Evolutionary conservation across 768 basidiomycete species (phyloP).

Genomic region (Tulasnella calospora): DNA sequence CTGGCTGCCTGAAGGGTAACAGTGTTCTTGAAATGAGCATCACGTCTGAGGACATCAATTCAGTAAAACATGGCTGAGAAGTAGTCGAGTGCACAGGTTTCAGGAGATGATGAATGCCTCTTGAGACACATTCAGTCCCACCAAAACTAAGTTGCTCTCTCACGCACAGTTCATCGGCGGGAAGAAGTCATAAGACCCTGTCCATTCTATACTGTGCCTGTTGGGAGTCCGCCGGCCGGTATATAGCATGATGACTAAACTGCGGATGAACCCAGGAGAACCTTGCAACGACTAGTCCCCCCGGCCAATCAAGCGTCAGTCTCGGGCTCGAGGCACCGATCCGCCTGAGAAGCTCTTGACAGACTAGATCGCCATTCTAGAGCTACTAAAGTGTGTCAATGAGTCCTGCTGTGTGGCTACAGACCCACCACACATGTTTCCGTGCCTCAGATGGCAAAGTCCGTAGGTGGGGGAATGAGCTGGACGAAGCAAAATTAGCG

Average conservation of each 20-base stretch:
- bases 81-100: not conserved
- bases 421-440: not conserved
- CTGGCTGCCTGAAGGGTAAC: not conserved
- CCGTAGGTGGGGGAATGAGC: not conserved
- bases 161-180: not conserved
- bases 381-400: not conserved
- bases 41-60: not conserved
- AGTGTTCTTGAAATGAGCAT: too few relatives aligned
- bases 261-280: slow-evolving; percentile 2
- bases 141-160: not conserved
- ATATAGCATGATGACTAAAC: not conserved
- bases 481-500: not conserved
- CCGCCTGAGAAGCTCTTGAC: not conserved
- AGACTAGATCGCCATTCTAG: not conserved
- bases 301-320: not conserved
- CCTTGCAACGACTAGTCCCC: not conserved
- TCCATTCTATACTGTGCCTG: not conserved
- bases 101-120: not conserved
- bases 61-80: not conserved
- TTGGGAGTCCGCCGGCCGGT: not conserved
- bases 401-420: not conserved
- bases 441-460: too few relatives aligned
- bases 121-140: not conserved
- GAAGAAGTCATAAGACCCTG: not conserved
- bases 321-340: not conserved